Evolutionary conservation across 108 stramenopile genomes (phyloP).

Genomic region (Fragilaria radians): DNA sequence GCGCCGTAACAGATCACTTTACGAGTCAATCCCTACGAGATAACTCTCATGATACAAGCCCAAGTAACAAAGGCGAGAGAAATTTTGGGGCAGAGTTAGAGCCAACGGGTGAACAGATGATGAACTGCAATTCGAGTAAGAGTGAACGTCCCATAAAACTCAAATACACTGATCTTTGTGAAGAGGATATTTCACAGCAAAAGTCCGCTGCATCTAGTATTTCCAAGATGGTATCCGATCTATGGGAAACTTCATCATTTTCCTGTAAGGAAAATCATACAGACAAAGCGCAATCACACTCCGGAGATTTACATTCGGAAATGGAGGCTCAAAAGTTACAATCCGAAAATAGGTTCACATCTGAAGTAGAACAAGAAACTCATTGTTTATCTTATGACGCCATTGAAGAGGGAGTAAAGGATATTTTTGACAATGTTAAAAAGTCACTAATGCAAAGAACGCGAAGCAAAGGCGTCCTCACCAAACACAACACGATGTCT

Average conservation of each 20-base stretch:
- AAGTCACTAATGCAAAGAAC: not conserved
- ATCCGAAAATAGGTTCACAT: too few relatives aligned
- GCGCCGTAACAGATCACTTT: slow-evolving; percentile 5
- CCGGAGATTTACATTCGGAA: too few relatives aligned
- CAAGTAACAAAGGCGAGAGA: not conserved
- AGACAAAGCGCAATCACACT: too few relatives aligned
- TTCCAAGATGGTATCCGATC: slow-evolving; percentile 3
- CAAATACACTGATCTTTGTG: not conserved
- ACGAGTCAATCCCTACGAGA: too few relatives aligned
- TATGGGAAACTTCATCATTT: slow-evolving; percentile 6
- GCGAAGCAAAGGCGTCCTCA: not conserved
- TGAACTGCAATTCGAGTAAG: not conserved
- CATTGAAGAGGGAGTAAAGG: not conserved
- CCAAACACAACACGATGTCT: not conserved
- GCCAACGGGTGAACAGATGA: not conserved
- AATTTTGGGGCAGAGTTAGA: not conserved
- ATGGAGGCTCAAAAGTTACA: too few relatives aligned
- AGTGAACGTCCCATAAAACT: not conserved
- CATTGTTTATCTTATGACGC: not conserved
- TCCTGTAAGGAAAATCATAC: too few relatives aligned
- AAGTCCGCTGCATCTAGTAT: not conserved
- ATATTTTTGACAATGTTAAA: not conserved
- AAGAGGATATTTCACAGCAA: not conserved
- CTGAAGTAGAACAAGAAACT: too few relatives aligned
- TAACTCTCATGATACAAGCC: too few relatives aligned